Base-by-base conservation (phyloP, 306 rosid species). In the Macrotyloma uniflorum region DNA sequence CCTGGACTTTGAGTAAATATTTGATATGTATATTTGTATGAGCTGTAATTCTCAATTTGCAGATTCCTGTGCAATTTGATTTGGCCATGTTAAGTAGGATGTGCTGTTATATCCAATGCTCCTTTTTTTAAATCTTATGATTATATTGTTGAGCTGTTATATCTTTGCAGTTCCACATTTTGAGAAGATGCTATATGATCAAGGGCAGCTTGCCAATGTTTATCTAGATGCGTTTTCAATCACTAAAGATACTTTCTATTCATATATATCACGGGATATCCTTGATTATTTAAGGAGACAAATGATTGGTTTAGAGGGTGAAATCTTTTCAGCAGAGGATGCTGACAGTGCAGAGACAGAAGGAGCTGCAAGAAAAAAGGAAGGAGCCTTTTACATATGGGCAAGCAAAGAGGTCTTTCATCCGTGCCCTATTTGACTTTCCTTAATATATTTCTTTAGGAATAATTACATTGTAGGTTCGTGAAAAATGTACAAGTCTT, bases 281-380 rank as follows among this genome's bases (percentile, higher is more conserved):
- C 91, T 94, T 70, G 98, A 92, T 82, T 94, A 92, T 70, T 86
- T 94, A 82, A 88, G 93, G 86, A 90, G 98, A 86, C 95, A 89
- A 67, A 94, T 92, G 98, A 87, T 92, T 57, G 98, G 98, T 82
- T 90, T 91, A 53, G 89, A 92, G 64, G 98, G 97, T 40, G 95
- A 94, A 91, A 92, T 94, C 32, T 94, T 85, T 91, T 94, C 98
- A n/a, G 98, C 98, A 46, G 98, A 94, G 90, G 98, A 94, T 79
- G 97, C 98, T 80, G 98, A 94, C 66, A 94, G 97, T 85, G 95
- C 97, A n/a, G 98, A 94, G 81, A 74, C 79, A 40, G 97, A 89
- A 74, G 96, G 88, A 72, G 85, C 91, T 68, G 54, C 88, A 42
- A 88, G 84, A 67, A 94, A 92, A 79, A 94, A 92, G 70, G 97